Conservation (phyloP, 345 rosid species). For the Geranium brycei region DNA sequence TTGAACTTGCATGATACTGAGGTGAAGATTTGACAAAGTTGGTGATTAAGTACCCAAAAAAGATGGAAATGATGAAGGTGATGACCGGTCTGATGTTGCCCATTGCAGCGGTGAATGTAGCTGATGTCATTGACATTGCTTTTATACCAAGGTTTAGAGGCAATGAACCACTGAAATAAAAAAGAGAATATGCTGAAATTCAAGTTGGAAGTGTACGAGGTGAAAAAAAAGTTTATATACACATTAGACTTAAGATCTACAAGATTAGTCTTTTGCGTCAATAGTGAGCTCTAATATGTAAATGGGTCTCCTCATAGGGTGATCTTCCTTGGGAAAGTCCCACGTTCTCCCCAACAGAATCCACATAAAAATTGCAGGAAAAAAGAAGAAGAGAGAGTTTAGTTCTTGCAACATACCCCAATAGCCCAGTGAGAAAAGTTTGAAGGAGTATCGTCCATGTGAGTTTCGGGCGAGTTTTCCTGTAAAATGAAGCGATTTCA, state of each 20-base stretch:
- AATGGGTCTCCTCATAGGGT: too few relatives aligned
- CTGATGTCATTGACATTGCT: conserved; percentile 12
- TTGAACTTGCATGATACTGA: background rate
- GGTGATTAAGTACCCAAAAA: conserved; percentile 8
- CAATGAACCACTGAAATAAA: conserved; percentile 9
- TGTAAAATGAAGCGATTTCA: background rate
- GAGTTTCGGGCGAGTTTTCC: conserved; percentile 9
- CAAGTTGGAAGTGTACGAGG: too few relatives aligned
- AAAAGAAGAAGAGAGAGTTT: too few relatives aligned
- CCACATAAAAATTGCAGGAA: too few relatives aligned
- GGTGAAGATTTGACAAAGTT: background rate
- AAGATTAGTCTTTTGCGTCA: too few relatives aligned
- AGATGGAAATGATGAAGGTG: conserved; percentile 16
- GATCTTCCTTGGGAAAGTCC: too few relatives aligned
- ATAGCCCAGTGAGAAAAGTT: conserved; percentile 9
- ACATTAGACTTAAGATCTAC: too few relatives aligned
- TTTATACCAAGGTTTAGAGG: conserved; percentile 8
- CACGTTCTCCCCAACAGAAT: too few relatives aligned
- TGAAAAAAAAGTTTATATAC: too few relatives aligned
- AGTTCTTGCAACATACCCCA: conserved; percentile 7
- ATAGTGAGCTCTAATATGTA: too few relatives aligned
- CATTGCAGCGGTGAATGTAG: conserved; percentile 17
- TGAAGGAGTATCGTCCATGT: conserved; percentile 8
- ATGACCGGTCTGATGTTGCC: conserved; percentile 13
- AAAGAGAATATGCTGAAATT: too few relatives aligned